A percentile compares a stretch with the other conserved stretches of the same genome.
These are phyloP conservation scores for Aspergillus persii DNA, from an alignment of 2,329 filamentous ascomycete species.

Conservation along the genomic window DNA sequence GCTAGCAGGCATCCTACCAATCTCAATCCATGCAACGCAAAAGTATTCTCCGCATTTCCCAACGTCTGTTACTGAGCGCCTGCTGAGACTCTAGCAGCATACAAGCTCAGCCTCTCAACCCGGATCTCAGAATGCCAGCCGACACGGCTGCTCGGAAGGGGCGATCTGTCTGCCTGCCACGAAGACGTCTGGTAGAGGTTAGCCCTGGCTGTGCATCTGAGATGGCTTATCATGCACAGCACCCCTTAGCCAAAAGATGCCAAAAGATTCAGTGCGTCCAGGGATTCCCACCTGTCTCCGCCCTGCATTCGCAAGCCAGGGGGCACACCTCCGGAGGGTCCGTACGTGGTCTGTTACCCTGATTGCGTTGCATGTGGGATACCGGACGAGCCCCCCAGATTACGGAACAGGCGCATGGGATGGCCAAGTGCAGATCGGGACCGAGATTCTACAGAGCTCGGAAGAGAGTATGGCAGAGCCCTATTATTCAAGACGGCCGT, in stretches of 20 bases:
- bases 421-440: conserved; percentile 10
- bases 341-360: neutral
- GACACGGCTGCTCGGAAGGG: neutral
- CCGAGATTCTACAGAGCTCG: neutral
- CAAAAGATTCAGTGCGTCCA: no score
- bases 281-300: neutral
- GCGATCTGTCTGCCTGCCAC: conserved; percentile 11
- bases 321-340: neutral
- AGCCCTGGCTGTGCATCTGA: neutral
- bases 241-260: neutral
- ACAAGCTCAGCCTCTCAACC: conserved; percentile 10
- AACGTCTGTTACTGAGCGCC: conserved; percentile 16
- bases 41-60: conserved; percentile 14
- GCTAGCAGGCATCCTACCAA: conserved; percentile 7
- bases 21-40: conserved; percentile 11
- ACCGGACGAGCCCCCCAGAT: conserved; percentile 6
- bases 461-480: conserved; percentile 1
- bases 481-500: neutral
- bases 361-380: conserved; percentile 4
- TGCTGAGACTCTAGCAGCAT: conserved; percentile 18
- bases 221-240: neutral
- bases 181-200: conserved; percentile 7
- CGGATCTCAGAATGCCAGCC: neutral
- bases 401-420: conserved; percentile 9
- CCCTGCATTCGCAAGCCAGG: neutral